These are phyloP conservation scores for Spencermartinsiella europaea DNA, from an alignment of 805 yeast species.

Conservation along the genomic window DNA sequence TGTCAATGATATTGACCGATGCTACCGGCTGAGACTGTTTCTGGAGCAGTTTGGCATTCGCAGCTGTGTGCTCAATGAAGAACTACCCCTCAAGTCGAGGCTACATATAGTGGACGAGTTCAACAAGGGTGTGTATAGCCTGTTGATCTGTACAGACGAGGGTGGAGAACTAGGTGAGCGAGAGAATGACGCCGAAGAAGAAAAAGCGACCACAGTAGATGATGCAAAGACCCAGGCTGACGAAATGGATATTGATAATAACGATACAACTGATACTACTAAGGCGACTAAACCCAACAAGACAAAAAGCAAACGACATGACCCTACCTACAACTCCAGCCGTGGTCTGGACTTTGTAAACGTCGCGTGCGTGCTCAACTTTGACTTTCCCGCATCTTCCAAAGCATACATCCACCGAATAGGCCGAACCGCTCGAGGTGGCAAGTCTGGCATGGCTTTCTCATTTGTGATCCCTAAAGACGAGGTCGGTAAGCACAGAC, in stretches of 20 bases:
- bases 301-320: conserved; percentile 37
- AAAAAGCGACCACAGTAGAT: conserved; percentile 20
- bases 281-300: conserved; percentile 17
- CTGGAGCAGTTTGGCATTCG: conserved; percentile 92
- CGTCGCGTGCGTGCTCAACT: conserved; percentile 93
- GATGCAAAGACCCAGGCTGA: conserved; percentile 24
- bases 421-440: conserved; percentile 98
- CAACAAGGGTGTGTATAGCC: conserved; percentile 79
- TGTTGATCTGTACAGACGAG: conserved; percentile 94
- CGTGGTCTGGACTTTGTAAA: conserved; percentile 96
- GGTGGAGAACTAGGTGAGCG: conserved; percentile 52
- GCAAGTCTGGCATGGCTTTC: conserved; percentile 89
- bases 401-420: conserved; percentile 88
- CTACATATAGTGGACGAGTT: conserved; percentile 93
- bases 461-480: conserved; percentile 83
- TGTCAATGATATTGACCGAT: conserved; percentile 93
- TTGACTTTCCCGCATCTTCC: conserved; percentile 87
- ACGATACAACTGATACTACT: conserved; percentile 21
- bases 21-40: conserved; percentile 84
- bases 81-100: conserved; percentile 87
- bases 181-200: conserved; percentile 40
- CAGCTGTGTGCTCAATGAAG: conserved; percentile 84
- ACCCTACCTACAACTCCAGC: conserved; percentile 86
- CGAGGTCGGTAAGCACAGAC: conserved; percentile 84
- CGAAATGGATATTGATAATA: conserved; percentile 11